Conservation (phyloP, 1,284 basidiomycete genomes). For the Serendipita sp. region DNA sequence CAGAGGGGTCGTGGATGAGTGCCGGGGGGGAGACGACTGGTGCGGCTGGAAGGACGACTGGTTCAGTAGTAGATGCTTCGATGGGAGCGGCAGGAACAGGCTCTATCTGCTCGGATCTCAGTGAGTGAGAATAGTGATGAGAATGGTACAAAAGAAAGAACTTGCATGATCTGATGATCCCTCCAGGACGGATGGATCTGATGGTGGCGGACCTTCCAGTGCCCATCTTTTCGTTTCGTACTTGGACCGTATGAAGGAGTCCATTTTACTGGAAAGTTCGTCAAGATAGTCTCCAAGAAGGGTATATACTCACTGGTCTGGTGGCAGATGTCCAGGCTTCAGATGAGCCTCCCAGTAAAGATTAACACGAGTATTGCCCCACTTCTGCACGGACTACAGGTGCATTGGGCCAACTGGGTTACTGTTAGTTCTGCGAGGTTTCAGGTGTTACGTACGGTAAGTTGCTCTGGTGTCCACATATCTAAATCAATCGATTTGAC, state of each 20-base stretch:
- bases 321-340: constrained; percentile 81
- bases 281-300: neutral
- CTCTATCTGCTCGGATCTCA: too few species aligned
- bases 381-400: constrained; percentile 68
- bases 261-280: constrained; percentile 66
- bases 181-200: constrained; percentile 72
- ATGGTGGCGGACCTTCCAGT: constrained; percentile 69
- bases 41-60: constrained; percentile 20
- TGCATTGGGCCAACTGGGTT: neutral
- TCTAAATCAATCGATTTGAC: constrained; percentile 98
- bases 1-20: neutral
- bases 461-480: constrained; percentile 95
- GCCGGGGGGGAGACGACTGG: constrained; percentile 14
- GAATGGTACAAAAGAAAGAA: too few species aligned
- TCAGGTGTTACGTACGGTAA: constrained; percentile 49
- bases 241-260: constrained; percentile 94
- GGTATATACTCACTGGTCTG: constrained; percentile 68
- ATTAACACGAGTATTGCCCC: constrained; percentile 90
- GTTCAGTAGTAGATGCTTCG: constrained; percentile 5
- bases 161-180: constrained; percentile 20
- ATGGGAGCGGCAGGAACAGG: too few species aligned
- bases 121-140: too few species aligned
- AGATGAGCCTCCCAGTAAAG: constrained; percentile 96
- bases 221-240: constrained; percentile 93
- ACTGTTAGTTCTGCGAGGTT: neutral